Evolutionary conservation across 2,329 filamentous ascomycete genomes (phyloP), one percentile per base, ranked within the genome.

Genomic region (Zopfia rhizophila): DNA sequence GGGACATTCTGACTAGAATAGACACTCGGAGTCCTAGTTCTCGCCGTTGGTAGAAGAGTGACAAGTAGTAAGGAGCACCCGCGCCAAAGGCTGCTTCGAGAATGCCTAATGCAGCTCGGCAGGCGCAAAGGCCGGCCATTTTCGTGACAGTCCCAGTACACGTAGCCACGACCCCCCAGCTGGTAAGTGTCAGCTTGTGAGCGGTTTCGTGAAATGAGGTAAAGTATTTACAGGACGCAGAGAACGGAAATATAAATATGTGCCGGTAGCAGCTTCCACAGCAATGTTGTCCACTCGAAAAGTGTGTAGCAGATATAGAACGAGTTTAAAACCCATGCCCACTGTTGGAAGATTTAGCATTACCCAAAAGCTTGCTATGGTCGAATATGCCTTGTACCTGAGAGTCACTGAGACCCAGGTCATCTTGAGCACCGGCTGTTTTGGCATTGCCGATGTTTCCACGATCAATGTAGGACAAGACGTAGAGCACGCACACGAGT

Each of bases 281-380:
- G 37, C 3, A 61, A 21, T 3, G 38, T 42, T 0, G 81, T 81
- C 7, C 47, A 69, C 44, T 75, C 72, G 43, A 74, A 63, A 7
- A 69, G 38, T 18, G 72, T 65, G 45, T 75, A 75, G 3, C 63
- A 63, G 31, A 74, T 72, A 58, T 87, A 87, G 63, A 86, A 87
- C 0, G 86, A 58, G 0, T 82, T 86, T 25, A 87, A 58, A 0
- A 83, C 81, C 1, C 79, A 83, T 0, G 85, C 70, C 30, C 14
- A 43, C 5, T n/a, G n/a, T n/a, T n/a, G n/a, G n/a, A n/a, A n/a
- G n/a, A n/a, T n/a, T n/a, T n/a, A n/a, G n/a, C n/a, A n/a, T n/a
- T n/a, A n/a, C n/a, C n/a, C n/a, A n/a, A n/a, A n/a, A n/a, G n/a
- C n/a, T n/a, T n/a, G n/a, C n/a, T n/a, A n/a, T n/a, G n/a, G n/a